Base-by-base conservation (phyloP, 2,329 filamentous ascomycete species). In the Cladosporium sp. region DNA sequence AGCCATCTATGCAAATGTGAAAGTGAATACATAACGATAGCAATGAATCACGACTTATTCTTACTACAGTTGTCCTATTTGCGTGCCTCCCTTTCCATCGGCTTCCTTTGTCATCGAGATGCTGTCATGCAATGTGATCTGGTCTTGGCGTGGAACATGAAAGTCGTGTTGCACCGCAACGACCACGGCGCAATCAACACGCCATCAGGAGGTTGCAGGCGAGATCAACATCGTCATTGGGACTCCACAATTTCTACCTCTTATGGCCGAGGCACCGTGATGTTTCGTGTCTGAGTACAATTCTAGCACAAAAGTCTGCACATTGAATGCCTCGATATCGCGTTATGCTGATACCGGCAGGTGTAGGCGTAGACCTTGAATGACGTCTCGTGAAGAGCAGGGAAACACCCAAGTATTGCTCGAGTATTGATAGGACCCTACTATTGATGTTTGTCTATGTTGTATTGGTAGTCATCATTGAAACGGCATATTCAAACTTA, bases 21-120 rank as follows among this genome's bases (percentile, higher is more conserved):
- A 42, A 56, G 17, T 56, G 51, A 19, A 34, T 39, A 49, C 55
- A 49, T 56, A 55, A 59, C 42, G 58, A 59, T 39, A 40, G 20
- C 6, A 49, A 54, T 25, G 51, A 37, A 40, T 54, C 14, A 42
- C 25, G 51, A 42, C 37, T 15, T 30, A 15, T 51, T 12, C 30
- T 55, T 8, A 30, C 51, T 43, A 43, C n/a, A n/a, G n/a, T n/a
- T n/a, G 2, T 39, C 9, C 25, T 22, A n/a, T 47, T 22, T 25
- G 22, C 25, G 14, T 47, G 25, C 17, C 28, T 22, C 22, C 43
- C 30, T 17, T 47, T 47, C 43, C 43, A 47, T 47, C n/a, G 15
- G 15, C n/a, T 47, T 47, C 43, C 15, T 14, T 15, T 30, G 3
- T 28, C n/a, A 22, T 45, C 42, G 20, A n/a, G n/a, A 28, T 47